phyloP scores from a whole-genome alignment of 1,284 basidiomycete species.

The Lignosus rhinocerotis region DNA sequence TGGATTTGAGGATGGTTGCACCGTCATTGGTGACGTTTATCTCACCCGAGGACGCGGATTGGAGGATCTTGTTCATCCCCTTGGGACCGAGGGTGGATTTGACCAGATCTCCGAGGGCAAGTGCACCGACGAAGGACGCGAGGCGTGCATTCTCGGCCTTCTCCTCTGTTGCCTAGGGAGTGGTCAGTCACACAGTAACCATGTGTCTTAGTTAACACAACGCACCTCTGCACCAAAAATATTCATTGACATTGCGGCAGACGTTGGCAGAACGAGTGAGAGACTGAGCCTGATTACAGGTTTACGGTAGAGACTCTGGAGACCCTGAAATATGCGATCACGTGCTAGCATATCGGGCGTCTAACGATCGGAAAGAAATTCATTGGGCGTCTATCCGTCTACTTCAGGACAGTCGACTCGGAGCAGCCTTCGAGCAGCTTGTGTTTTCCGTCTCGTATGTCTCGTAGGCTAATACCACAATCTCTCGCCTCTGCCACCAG shows the following conservation, averaged over 20 bases:
- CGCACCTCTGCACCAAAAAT: slow-evolving; percentile 48
- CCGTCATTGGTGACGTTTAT: slow-evolving; percentile 99
- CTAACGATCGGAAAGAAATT: no score
- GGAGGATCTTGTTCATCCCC: slow-evolving; percentile 95
- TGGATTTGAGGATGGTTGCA: slow-evolving; percentile 96
- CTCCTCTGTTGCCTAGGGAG: slow-evolving; percentile 86
- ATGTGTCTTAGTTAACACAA: background rate
- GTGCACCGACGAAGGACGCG: slow-evolving; percentile 95
- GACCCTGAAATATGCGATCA: background rate
- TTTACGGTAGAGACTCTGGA: background rate
- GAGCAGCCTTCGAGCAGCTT: no score
- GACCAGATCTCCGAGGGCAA: slow-evolving; percentile 96
- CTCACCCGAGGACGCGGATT: slow-evolving; percentile 89
- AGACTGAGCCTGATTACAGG: no score
- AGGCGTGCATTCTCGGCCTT: slow-evolving; percentile 99
- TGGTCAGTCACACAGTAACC: background rate
- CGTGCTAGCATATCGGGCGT: no score
- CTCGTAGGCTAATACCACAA: background rate
- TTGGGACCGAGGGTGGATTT: slow-evolving; percentile 99
- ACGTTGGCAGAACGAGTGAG: background rate
- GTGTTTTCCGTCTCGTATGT: background rate
- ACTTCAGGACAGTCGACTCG: no score
- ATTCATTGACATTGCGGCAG: slow-evolving; percentile 42
- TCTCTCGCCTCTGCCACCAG: background rate
- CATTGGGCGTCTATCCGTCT: no score